Evolutionary conservation across 106 monocot species (phyloP), one percentile per base, ranked within the genome.

Genomic region (Iris macrosiphon): DNA sequence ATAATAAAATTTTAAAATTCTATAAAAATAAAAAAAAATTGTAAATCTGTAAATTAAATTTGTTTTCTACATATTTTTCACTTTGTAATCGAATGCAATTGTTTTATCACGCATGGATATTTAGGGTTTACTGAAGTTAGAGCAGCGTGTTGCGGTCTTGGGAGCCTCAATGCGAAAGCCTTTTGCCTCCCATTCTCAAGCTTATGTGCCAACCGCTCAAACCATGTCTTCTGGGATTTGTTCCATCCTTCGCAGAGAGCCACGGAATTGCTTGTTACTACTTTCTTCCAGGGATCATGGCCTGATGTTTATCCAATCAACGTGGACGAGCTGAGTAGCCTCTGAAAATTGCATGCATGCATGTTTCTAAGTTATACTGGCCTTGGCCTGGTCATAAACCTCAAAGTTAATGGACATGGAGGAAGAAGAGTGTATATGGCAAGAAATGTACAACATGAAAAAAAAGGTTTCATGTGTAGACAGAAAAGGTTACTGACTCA

Each of bases 121-220:
- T 14, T 19, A 85, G 85, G 85, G 39, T 85, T 85, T 41, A 49
- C 38, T 14, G 76, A 80, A 50, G 69, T 39, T 3, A 73, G 69
- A 62, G 64, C 76, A 16, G 85, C 80, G n/a, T 85, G 85, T 66
- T 85, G 85, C 35, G 85, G 85, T n/a, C 16, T 80, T 4, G 85
- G 85, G 1, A 27, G 73, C 23, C 61, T 85, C 31, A 80, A 73
- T 41, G 76, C 80, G 3, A 47, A 69, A 65, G 22, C 80, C 14
- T 64, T 62, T 22, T 85, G 80, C 38, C n/a, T 62, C 1, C 85
- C 85, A 8, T 10, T 85, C 10, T 60, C 76, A 15, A 18, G 33
- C 13, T 73, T 66, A 21, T 86, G 85, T 32, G 21, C 65, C 10
- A 69, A 74, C 20, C 50, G 73, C 35, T 67, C 18, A 0, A 50